Evolutionary conservation across 2,329 filamentous ascomycete genomes (phyloP).

Genomic region (Blastomyces percursus): DNA sequence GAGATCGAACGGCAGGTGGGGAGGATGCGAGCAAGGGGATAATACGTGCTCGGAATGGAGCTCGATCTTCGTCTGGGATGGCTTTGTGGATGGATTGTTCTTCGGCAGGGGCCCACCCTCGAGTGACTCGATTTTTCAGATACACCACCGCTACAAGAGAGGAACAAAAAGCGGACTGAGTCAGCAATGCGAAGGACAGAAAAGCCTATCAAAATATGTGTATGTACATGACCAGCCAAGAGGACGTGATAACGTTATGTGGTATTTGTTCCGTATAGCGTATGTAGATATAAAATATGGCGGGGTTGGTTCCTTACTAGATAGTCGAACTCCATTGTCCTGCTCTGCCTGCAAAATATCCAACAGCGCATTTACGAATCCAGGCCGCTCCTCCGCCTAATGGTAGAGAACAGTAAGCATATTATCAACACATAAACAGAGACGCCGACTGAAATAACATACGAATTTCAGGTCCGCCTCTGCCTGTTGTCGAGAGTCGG

Average conservation of each 20-base stretch:
- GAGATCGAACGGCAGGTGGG: constrained; percentile 70
- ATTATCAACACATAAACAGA: neutral
- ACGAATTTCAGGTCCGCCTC: constrained; percentile 56
- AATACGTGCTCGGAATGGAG: constrained; percentile 72
- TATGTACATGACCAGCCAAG: neutral
- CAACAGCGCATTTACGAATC: constrained; percentile 81
- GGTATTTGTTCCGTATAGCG: neutral
- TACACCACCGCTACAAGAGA: constrained; percentile 72
- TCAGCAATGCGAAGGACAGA: neutral
- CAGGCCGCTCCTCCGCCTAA: constrained; percentile 79
- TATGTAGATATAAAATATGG: constrained; percentile 23
- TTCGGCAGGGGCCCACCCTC: constrained; percentile 74
- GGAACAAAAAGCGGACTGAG: constrained; percentile 3
- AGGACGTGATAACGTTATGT: neutral
- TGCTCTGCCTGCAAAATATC: constrained; percentile 85
- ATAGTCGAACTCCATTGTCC: constrained; percentile 71
- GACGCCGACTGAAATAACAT: constrained; percentile 21
- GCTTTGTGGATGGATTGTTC: constrained; percentile 60
- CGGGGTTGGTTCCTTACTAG: constrained; percentile 45
- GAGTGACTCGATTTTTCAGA: constrained; percentile 92
- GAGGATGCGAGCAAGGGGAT: constrained; percentile 79
- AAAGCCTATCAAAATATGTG: neutral
- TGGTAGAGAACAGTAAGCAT: neutral
- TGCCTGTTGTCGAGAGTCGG: constrained; percentile 50
- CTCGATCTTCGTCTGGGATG: constrained; percentile 83